Conservation (phyloP, 768 basidiomycete species). For the Brasilioporus rufonigricans region DNA sequence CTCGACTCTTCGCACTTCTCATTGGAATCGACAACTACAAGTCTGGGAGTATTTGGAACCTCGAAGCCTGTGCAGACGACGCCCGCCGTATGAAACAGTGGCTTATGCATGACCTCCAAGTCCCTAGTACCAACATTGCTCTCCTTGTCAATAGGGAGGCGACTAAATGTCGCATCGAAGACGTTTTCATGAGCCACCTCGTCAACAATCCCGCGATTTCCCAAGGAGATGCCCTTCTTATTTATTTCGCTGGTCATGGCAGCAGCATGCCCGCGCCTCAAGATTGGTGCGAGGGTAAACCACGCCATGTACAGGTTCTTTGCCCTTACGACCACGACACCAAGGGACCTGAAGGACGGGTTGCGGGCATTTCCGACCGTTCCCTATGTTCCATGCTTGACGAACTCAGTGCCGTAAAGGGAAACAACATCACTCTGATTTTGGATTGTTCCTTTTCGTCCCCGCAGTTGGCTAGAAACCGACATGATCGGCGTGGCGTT, state of each 20-base stretch:
- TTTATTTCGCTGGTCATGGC: slow-evolving; percentile 78
- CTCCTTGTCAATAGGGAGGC: slow-evolving; percentile 57
- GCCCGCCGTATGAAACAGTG: slow-evolving; percentile 57
- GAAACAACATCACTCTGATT: slow-evolving; percentile 67
- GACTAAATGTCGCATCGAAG: slow-evolving; percentile 60
- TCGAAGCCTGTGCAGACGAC: slow-evolving; percentile 64
- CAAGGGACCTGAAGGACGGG: slow-evolving; percentile 42
- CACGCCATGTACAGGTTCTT: slow-evolving; percentile 51
- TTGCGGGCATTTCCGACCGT: slow-evolving; percentile 66
- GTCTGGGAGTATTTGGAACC: slow-evolving; percentile 61
- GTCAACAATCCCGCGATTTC: slow-evolving; percentile 60
- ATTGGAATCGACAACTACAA: slow-evolving; percentile 71
- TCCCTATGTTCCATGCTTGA: slow-evolving; percentile 60
- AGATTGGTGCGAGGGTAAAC: slow-evolving; percentile 53
- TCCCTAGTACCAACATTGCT: slow-evolving; percentile 57
- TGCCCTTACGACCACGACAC: slow-evolving; percentile 68
- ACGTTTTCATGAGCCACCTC: slow-evolving; percentile 58
- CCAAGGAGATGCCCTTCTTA: slow-evolving; percentile 58
- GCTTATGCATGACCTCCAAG: slow-evolving; percentile 53
- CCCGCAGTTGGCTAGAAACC: slow-evolving; percentile 36
- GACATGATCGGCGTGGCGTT: slow-evolving; percentile 45
- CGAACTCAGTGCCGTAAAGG: slow-evolving; percentile 55
- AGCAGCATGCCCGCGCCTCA: slow-evolving; percentile 54
- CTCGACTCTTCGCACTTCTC: slow-evolving; percentile 61
- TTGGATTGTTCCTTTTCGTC: slow-evolving; percentile 63